Evolutionary conservation across 2,329 filamentous ascomycete species (phyloP), one percentile per base, ranked within the genome.

Genomic region (Aspergillus amoenus): DNA sequence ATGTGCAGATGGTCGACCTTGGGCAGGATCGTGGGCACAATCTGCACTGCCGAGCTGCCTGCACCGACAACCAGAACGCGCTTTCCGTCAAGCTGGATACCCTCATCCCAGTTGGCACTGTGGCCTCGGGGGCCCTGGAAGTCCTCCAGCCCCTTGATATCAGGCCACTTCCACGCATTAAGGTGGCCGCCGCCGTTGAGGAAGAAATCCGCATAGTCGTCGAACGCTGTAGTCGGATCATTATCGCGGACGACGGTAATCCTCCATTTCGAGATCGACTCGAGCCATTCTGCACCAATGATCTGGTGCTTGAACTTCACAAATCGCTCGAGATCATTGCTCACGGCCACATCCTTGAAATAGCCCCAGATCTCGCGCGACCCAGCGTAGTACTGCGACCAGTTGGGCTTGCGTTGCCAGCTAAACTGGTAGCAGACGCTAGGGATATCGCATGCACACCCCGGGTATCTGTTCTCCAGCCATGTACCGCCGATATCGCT

Each of bases 101-200:
- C 57, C 11, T 70, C 63, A 78, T 78, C 44, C 70, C 76, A 51
- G 18, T 22, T 17, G 2, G 48, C 48, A 15, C 48, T 51, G 58
- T 81, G 79, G 39, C 78, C 60, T 2, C 79, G 56, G 4, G 22
- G 22, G 4, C 77, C 77, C 52, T 76, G 68, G 61, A 82, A 83
- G 4, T 68, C 65, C 12, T 78, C 68, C 7, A 78, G 68, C 1
- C 80, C 80, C 2, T 68, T 66, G 15, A 82, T 76, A 27, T 74
- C 68, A 11, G 78, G 78, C 73, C 74, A 80, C 11, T 42, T 51
- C 48, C 48, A 51, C 8, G 18, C 24, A 30, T 51, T 51, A 4
- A 51, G 48, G 12, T 24, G 18, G 15, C 48, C 48, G 12, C 34
- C 37, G 13, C 18, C 48, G 18, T 51, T 51, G 17, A 51, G 12